A percentile compares a stretch with the other conserved stretches of the same genome.
phyloP scores from a whole-genome alignment of 2,329 filamentous ascomycete species.

The Corinectria fuckeliana region DNA sequence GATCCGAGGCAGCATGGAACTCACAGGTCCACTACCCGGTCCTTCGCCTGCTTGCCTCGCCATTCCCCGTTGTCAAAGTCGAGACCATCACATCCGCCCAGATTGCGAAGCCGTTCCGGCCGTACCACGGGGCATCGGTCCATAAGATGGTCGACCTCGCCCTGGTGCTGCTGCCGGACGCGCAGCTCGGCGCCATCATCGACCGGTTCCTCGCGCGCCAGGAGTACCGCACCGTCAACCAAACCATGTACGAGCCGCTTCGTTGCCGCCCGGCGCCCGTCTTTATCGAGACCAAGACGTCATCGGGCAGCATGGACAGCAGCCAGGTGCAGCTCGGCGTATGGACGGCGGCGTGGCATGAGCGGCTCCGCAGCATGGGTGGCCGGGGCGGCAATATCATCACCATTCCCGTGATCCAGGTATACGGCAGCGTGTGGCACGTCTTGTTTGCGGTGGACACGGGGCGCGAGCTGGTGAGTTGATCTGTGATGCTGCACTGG shows the following conservation, averaged over 20 bases:
- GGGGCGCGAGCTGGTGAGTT: not conserved
- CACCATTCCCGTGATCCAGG: slow-evolving; percentile 3
- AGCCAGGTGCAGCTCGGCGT: slow-evolving; percentile 4
- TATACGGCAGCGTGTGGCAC: slow-evolving; percentile 4
- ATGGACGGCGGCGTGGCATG: slow-evolving; percentile 8
- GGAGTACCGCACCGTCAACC: not conserved
- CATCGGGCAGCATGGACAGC: not conserved
- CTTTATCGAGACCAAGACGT: slow-evolving; percentile 10
- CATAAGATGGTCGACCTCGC: not conserved
- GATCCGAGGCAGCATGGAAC: not conserved
- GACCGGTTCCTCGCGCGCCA: not conserved
- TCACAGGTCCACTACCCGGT: not conserved
- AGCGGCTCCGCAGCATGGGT: not conserved
- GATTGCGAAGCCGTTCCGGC: not conserved
- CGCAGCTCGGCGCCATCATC: not conserved
- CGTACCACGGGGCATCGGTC: not conserved
- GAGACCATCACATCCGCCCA: not conserved
- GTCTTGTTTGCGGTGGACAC: slow-evolving; percentile 4
- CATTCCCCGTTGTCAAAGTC: not conserved
- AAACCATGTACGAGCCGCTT: not conserved
- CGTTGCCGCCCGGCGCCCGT: not conserved
- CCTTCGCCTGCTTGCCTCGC: not conserved
- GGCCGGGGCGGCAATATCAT: not conserved
- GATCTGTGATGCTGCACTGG: no score
- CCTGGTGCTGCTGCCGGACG: not conserved